Evolutionary conservation across 1,284 basidiomycete genomes (phyloP).

Genomic region (Puccinia novopanici): DNA sequence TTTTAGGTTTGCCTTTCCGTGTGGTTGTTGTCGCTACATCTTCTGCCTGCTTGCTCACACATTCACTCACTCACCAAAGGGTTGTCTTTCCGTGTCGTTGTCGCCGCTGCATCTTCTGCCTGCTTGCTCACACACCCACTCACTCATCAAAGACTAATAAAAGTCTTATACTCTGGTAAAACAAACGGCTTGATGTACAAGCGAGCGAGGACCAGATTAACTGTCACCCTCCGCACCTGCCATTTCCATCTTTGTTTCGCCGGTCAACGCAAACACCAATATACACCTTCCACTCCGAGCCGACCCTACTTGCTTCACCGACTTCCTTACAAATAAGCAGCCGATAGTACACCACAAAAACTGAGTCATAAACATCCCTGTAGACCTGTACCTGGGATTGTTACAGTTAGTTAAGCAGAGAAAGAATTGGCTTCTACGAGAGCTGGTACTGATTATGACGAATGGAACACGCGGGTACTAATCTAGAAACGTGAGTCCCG

Average conservation of each 20-base stretch:
- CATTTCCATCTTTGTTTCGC: not conserved
- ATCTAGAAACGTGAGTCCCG: slow-evolving; percentile 4
- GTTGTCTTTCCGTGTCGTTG: too few relatives aligned
- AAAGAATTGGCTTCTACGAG: not conserved
- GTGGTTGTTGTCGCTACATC: too few relatives aligned
- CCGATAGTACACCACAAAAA: not conserved
- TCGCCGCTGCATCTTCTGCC: too few relatives aligned
- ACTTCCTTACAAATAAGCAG: not conserved
- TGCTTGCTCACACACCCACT: too few relatives aligned
- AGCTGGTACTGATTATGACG: slow-evolving; percentile 4
- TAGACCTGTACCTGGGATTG: not conserved
- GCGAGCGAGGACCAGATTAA: not conserved
- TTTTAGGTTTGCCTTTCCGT: too few relatives aligned
- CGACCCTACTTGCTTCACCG: not conserved
- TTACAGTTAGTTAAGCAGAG: not conserved
- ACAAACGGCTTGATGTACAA: not conserved
- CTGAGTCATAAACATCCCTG: not conserved
- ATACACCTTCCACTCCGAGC: not conserved
- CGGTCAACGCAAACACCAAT: not conserved
- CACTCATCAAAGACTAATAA: too few relatives aligned
- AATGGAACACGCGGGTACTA: slow-evolving; percentile 5
- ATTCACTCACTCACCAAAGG: too few relatives aligned
- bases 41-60: too few relatives aligned
- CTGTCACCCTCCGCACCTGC: not conserved
- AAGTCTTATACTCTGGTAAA: too few relatives aligned